phyloP scores from a whole-genome alignment of 495 filamentous ascomycete genomes.

The Xylaria intraflava region DNA sequence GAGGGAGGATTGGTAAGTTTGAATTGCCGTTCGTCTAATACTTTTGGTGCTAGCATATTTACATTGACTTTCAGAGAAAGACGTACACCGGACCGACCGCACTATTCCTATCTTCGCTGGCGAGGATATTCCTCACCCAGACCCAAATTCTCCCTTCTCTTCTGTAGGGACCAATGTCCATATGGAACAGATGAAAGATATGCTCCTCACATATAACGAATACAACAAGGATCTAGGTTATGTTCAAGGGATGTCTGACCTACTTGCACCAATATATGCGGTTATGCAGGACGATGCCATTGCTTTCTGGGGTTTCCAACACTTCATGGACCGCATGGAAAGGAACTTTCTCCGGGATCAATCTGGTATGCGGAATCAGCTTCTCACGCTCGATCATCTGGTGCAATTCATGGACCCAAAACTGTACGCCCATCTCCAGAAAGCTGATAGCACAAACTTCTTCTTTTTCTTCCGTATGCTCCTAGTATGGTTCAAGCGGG shows the following conservation, averaged over 20 bases:
- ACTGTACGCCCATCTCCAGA: constrained; percentile 82
- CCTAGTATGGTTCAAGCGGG: constrained; percentile 96
- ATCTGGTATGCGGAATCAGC: constrained; percentile 87
- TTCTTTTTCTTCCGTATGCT: constrained; percentile 99
- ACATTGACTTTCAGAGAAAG: constrained; percentile 69
- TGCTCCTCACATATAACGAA: constrained; percentile 97
- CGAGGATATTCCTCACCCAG: constrained; percentile 96
- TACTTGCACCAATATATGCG: constrained; percentile 92
- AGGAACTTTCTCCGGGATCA: constrained; percentile 96
- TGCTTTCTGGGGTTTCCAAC: constrained; percentile 94
- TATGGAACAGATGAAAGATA: constrained; percentile 97
- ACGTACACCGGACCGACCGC: constrained; percentile 94
- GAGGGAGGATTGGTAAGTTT: constrained; percentile 77
- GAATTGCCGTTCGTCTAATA: not conserved
- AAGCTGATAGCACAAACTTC: constrained; percentile 92
- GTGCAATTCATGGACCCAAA: constrained; percentile 95
- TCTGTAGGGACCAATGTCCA: constrained; percentile 91
- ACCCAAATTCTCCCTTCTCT: constrained; percentile 92
- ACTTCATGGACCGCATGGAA: constrained; percentile 96
- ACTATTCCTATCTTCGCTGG: constrained; percentile 88
- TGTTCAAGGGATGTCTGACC: constrained; percentile 97
- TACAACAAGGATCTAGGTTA: constrained; percentile 91
- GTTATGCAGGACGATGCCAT: constrained; percentile 95
- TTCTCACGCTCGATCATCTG: constrained; percentile 83
- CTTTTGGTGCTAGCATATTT: constrained; percentile 10